Evolutionary conservation across 208 protist species (phyloP), one percentile per base, ranked within the genome.

Genomic region (Plasmodiophora brassicae): DNA sequence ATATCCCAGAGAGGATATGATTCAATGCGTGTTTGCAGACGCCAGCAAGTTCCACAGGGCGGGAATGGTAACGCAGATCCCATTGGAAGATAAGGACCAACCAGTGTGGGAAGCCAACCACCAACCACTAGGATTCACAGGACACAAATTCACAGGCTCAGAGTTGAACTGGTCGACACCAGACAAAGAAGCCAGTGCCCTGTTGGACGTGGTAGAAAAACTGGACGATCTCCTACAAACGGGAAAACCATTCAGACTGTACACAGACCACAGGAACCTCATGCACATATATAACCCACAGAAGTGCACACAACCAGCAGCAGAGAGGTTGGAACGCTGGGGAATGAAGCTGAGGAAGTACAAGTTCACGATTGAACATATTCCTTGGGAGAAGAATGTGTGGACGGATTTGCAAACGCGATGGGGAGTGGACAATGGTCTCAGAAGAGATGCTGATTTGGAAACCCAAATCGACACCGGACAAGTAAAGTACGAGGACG

Each of bases 11-110:
- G 50, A 57, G 50, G 25, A 57, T 25, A 57, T 57, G 50, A 57
- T 57, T 28, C 50, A 57, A 25, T 57, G 50, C 50, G 50, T 57
- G 25, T 57, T 57, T 25, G 14, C 20, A 28, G 50, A 57, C 25
- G 50, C 50, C 50, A 57, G 50, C 50, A 28, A 57, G 14, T 25
- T 28, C 25, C 25, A 14, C 25, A 57, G 50, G 14, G 14, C 50
- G 25, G 50, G 50, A 57, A 57, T 57, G 14, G 50, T 57, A 28
- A 78, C 65, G 41, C 65, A 78, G n/a, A 78, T 78, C n/a, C 65
- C 65, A 32, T 38, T 78, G 14, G n/a, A 78, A 5, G 65, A 78
- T 32, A 5, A 44, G 5, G n/a, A 32, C 41, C 32, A 78, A 32
- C 14, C 5, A 78, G 32, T 78, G 10, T 32, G 5, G 5, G n/a